A percentile compares a stretch with the other conserved stretches of the same genome.
These are phyloP conservation scores for Ophiostoma triangulosporum DNA, from an alignment of 2,329 filamentous ascomycete species.

Conservation along the genomic window DNA sequence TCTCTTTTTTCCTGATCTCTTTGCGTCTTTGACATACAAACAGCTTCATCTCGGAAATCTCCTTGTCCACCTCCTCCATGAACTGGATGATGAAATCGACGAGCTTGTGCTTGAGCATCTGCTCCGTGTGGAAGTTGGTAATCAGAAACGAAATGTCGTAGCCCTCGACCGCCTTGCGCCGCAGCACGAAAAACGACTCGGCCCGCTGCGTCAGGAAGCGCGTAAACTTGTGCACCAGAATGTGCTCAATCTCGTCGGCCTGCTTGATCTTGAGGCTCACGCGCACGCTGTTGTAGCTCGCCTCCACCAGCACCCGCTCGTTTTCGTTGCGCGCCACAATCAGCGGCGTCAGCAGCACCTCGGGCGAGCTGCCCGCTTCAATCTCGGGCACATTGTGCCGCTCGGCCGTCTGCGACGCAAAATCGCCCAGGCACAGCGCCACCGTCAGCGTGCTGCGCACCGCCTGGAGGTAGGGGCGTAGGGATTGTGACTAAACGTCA, in stretches of 20 bases:
- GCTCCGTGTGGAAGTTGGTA: constrained; percentile 96
- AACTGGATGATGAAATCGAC: constrained; percentile 99
- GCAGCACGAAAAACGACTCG: constrained; percentile 91
- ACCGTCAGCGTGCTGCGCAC: constrained; percentile 90
- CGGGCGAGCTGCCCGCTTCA: constrained; percentile 82
- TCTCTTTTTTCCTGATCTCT: no score
- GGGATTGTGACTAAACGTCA: constrained; percentile 84
- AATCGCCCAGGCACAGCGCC: constrained; percentile 88
- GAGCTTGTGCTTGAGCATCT: constrained; percentile 97
- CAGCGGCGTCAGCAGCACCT: constrained; percentile 83
- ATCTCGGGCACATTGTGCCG: constrained; percentile 97
- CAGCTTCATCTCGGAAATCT: constrained; percentile 99
- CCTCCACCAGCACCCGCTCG: constrained; percentile 90
- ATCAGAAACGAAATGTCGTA: constrained; percentile 99
- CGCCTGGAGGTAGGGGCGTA: constrained; percentile 91
- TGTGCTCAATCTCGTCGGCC: constrained; percentile 96
- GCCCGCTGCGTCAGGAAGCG: constrained; percentile 91
- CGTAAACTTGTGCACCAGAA: constrained; percentile 96
- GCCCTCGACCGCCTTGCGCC: constrained; percentile 92
- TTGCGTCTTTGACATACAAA: no score
- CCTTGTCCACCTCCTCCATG: constrained; percentile 99
- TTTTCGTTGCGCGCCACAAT: constrained; percentile 92
- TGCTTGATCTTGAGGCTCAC: constrained; percentile 99
- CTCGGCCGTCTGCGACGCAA: constrained; percentile 92
- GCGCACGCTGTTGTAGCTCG: constrained; percentile 90